A percentile compares a stretch with the other conserved stretches of the same genome.
Conservation (phyloP, 1,284 basidiomycete genomes). For the Ceratobasidium theobromae region DNA sequence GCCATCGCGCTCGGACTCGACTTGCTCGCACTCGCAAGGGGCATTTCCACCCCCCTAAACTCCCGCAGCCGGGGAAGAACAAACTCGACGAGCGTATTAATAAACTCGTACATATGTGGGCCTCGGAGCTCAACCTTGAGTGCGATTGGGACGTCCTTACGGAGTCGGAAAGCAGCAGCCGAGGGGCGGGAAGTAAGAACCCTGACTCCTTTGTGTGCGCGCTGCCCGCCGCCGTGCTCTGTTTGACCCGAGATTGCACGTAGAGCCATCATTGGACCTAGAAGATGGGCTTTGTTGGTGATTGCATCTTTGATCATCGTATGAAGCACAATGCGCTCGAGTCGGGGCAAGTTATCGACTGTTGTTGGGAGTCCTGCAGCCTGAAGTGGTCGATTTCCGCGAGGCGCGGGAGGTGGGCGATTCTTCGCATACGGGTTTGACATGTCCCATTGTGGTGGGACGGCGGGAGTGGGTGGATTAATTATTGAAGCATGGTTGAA, state of each 20-base stretch:
- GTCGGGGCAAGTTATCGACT: conserved; percentile 65
- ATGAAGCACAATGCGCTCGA: conserved; percentile 86
- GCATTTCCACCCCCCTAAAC: conserved; percentile 78
- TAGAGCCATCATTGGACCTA: conserved; percentile 84
- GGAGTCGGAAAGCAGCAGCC: conserved; percentile 71
- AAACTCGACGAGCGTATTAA: conserved; percentile 87
- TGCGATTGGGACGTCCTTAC: conserved; percentile 80
- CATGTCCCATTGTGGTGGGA: conserved; percentile 36
- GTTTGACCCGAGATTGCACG: conserved; percentile 87
- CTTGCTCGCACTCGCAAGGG: conserved; percentile 60
- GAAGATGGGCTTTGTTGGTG: conserved; percentile 71
- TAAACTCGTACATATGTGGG: conserved; percentile 91
- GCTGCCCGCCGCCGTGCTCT: conserved; percentile 64
- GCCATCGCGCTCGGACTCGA: conserved; percentile 75
- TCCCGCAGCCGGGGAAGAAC: conserved; percentile 92
- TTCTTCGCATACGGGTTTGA: conserved; percentile 45
- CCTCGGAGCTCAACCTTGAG: conserved; percentile 90
- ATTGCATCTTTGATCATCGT: conserved; percentile 82
- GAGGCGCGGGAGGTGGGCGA: conserved; percentile 42
- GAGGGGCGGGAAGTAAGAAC: conserved; percentile 51
- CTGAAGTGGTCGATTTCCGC: conserved; percentile 43
- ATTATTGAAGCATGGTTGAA: conserved; percentile 68
- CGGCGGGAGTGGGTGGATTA: conserved; percentile 36
- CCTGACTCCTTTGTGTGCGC: conserved; percentile 73
- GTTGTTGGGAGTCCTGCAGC: conserved; percentile 55